Evolutionary conservation across 1,139 yeast species (phyloP).

Genomic region (Protomyces gravidus): DNA sequence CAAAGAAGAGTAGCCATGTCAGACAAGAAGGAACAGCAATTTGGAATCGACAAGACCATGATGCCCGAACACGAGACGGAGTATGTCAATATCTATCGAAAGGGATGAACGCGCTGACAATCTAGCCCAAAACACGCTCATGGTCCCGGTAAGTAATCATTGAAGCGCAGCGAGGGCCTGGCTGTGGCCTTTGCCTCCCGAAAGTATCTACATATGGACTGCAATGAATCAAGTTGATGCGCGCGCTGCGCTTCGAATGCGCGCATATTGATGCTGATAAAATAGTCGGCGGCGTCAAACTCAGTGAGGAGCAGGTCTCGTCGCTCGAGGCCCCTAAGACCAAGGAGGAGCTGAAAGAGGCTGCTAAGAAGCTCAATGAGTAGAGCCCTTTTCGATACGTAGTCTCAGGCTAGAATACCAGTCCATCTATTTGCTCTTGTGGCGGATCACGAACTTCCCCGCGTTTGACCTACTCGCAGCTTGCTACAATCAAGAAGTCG

Average conservation of each 20-base stretch:
- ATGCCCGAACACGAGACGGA: conserved; percentile 27
- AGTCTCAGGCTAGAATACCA: too few relatives aligned
- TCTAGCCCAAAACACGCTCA: conserved; percentile 12
- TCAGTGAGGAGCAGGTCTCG: conserved; percentile 10
- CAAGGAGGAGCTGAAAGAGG: conserved; percentile 23
- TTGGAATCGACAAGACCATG: conserved; percentile 28
- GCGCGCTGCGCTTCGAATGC: not conserved
- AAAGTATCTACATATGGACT: not conserved
- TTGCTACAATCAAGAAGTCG: not conserved
- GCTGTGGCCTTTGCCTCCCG: too few relatives aligned
- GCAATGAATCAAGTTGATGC: too few relatives aligned
- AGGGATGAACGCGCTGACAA: not conserved
- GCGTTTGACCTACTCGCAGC: not conserved
- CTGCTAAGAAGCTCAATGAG: conserved; percentile 16
- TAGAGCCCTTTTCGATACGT: not conserved
- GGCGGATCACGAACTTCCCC: not conserved
- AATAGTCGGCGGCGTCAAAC: conserved; percentile 6
- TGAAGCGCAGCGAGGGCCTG: not conserved
- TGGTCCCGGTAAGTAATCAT: conserved; percentile 13
- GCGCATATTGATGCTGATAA: not conserved
- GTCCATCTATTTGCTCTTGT: too few relatives aligned
- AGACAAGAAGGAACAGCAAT: conserved; percentile 21
- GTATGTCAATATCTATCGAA: not conserved
- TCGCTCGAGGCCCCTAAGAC: conserved; percentile 26
- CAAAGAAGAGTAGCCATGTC: conserved; percentile 2